Evolutionary conservation across 345 rosid genomes (phyloP), one percentile per base, ranked within the genome.

Genomic region (Aquilaria sinensis): DNA sequence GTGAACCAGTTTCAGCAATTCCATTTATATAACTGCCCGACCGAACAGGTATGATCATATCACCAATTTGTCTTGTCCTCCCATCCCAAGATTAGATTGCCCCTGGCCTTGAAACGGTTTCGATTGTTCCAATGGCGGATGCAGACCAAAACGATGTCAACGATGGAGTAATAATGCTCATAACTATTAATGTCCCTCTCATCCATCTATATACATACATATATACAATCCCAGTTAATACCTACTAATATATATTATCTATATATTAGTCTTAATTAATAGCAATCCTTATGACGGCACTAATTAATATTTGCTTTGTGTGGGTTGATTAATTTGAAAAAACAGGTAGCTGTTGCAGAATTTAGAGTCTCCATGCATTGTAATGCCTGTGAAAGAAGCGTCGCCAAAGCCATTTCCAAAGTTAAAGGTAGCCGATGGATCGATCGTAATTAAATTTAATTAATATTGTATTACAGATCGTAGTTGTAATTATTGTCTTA

Each of bases 321-420:
- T 5, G 9, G 69, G 59, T 64, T 56, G 56, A 59, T 13, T 60
- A 64, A 2, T 45, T 55, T 60, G 47, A 13, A 45, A 46, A 32
- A 57, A 15, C 66, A 90, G 90, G 74, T 49, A n/a, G 71, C 76
- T 15, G 75, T 70, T 34, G 82, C 67, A 9, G 93, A 85, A 64
- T 80, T 65, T 60, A 75, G 61, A 23, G 66, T 84, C 51, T 75
- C 85, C 9, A 90, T 93, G 94, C 72, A 89, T 34, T 93, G 98
- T 64, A 83, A 90, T 63, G 96, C 87, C 56, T 87, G 96, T 58
- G 97, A 92, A 69, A 80, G 88, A 67, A 69, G 66, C 9, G 79
- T 86, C 14, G 94, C 89, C 1, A 68, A 66, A 73, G 69, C 70
- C 62, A 80, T 90, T 57, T 73, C 88, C 31, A 87, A 87, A 65